Base-by-base conservation (phyloP, 441 rosid genomes). In the Eutrema salsugineum region DNA sequence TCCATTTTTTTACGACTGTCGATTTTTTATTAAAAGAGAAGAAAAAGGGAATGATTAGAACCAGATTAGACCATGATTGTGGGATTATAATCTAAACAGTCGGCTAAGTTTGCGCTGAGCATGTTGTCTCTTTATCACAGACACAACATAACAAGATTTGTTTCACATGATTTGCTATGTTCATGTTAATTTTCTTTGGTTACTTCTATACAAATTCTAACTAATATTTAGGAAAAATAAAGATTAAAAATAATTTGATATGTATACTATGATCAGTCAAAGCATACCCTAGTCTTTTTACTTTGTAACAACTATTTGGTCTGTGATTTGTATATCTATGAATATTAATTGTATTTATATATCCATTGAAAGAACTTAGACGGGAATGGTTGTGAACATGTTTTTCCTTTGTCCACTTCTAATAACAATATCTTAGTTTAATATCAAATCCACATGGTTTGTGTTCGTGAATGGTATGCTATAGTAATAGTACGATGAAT, bases 101-200 rank as follows among this genome's bases (percentile, higher is more conserved):
- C 85, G 86, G 93, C 91, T 85, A 81, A 82, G 83, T 85, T 86
- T 85, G 78, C 83, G 86, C 85, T 72, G 85, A 77, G 75, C 62
- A 56, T 74, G 38, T 71, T 83, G 89, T 82, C 87, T 77, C 77
- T 71, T 78, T 63, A 66, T 78, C 57, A 62, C 74, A 75, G 86
- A 84, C 95, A 89, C 73, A 71, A 47, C 81, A 82, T 75, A 83
- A 79, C 81, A 84, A 74, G 71, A 73, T 84, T 81, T 81, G 62
- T 83, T 77, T 46, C 75, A 19, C 60, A 46, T 42, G 69, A 78
- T 78, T 74, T 68, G 62, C 56, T 66, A 12, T 60, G 73, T 70
- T 66, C 61, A 35, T 63, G 63, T 33, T 59, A 65, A 5, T 63
- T 58, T 63, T 72, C 68, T 62, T 62, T 69, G 71, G 67, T 51